These are phyloP conservation scores for Yamadazyma sp. DNA, from an alignment of 805 yeast species.

Conservation along the genomic window DNA sequence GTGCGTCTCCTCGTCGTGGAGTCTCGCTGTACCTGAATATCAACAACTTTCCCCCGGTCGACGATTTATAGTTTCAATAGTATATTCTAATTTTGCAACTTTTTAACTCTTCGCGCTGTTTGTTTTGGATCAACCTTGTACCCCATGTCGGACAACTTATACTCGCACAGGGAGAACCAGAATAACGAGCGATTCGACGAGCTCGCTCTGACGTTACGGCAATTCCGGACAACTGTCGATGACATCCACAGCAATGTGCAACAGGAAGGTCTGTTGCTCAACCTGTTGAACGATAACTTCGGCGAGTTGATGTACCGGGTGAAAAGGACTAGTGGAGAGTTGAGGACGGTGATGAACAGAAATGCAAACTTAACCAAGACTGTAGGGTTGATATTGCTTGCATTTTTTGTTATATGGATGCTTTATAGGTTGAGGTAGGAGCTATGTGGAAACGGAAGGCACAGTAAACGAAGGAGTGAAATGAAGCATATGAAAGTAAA, in stretches of 20 bases:
- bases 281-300: constrained; percentile 39
- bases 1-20: no score
- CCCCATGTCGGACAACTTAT: constrained; percentile 29
- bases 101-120: no score
- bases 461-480: no score
- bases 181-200: constrained; percentile 44
- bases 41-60: constrained; percentile 27
- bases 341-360: constrained; percentile 40
- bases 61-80: constrained; percentile 17
- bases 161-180: constrained; percentile 42
- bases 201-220: constrained; percentile 42
- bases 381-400: constrained; percentile 34
- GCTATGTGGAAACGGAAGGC: no score
- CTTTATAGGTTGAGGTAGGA: constrained; percentile 29
- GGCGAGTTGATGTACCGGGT: constrained; percentile 38
- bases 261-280: constrained; percentile 40
- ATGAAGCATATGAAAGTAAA: no score
- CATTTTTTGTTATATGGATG: constrained; percentile 39
- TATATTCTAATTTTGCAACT: no score
- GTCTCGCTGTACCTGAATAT: constrained; percentile 33
- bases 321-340: constrained; percentile 40
- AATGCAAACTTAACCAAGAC: constrained; percentile 41
- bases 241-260: constrained; percentile 43
- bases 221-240: constrained; percentile 42
- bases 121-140: constrained; percentile 2